Evolutionary conservation across 345 rosid genomes (phyloP).

Genomic region (Diplotaxis tenuifolia): DNA sequence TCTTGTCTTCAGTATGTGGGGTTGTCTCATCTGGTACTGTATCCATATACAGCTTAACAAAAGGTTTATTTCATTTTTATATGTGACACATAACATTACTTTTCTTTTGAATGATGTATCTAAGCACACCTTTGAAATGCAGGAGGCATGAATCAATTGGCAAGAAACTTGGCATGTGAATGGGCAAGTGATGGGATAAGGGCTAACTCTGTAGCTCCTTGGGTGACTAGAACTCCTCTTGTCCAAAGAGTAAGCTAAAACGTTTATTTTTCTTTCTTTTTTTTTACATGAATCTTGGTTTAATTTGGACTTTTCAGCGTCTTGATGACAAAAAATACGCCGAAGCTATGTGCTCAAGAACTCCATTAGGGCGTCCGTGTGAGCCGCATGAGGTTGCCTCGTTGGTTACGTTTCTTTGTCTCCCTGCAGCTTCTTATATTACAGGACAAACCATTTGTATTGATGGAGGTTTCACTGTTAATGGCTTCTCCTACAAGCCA

Average conservation of each 20-base stretch:
- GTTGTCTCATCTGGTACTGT: background rate
- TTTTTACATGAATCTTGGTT: background rate
- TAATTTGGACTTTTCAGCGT: constrained; percentile 5
- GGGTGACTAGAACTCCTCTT: background rate
- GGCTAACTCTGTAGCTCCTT: background rate
- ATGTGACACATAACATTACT: background rate
- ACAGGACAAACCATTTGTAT: constrained; percentile 42
- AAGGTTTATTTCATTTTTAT: background rate
- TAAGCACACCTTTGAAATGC: background rate
- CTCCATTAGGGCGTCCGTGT: constrained; percentile 24
- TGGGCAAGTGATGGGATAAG: background rate
- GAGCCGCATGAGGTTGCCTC: constrained; percentile 29
- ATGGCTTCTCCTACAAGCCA: constrained; percentile 22
- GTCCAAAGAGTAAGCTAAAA: background rate
- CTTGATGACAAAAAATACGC: constrained; percentile 2
- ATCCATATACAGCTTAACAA: background rate
- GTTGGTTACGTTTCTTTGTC: constrained; percentile 60
- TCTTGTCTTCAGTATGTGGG: background rate
- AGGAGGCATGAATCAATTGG: background rate
- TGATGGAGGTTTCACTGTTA: constrained; percentile 31
- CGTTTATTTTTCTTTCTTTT: background rate
- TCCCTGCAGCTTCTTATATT: constrained; percentile 71
- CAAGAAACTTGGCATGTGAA: background rate
- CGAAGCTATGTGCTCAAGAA: constrained; percentile 17
- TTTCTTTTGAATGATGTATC: background rate